Conservation (phyloP, 495 filamentous ascomycete species). For the Alectoria sarmentosa region DNA sequence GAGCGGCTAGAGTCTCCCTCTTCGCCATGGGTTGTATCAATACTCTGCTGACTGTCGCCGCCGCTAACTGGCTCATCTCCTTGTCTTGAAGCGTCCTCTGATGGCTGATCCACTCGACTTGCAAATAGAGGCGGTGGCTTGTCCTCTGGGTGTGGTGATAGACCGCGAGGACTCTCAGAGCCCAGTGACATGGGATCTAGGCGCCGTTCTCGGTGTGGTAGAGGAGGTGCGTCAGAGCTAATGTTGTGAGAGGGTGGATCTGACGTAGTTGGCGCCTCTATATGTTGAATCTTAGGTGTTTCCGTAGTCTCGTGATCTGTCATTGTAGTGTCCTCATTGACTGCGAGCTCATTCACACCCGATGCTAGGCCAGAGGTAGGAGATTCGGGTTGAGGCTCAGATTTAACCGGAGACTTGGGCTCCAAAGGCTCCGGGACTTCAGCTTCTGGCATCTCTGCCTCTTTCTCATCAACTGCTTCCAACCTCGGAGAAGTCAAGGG, state of each 20-base stretch:
- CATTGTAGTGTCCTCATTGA: conserved; percentile 42
- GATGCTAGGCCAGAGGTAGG: conserved; percentile 46
- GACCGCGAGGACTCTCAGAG: conserved; percentile 21
- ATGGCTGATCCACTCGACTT: conserved; percentile 18
- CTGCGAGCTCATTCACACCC: conserved; percentile 44
- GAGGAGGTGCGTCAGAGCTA: conserved; percentile 23
- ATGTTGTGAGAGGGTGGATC: neutral
- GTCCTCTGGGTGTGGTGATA: conserved; percentile 56
- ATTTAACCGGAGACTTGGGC: conserved; percentile 16
- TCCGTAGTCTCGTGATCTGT: conserved; percentile 19
- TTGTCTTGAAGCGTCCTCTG: conserved; percentile 22
- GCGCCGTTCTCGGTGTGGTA: conserved; percentile 23
- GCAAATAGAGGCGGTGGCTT: conserved; percentile 61
- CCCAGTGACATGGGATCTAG: conserved; percentile 18
- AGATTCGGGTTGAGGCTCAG: conserved; percentile 38
- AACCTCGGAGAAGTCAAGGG: conserved; percentile 54
- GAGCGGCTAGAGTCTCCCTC: conserved; percentile 30
- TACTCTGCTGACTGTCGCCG: conserved; percentile 26
- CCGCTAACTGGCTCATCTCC: conserved; percentile 26
- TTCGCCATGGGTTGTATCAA: conserved; percentile 25
- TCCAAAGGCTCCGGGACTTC: conserved; percentile 18
- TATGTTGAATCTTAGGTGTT: conserved; percentile 4
- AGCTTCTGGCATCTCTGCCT: conserved; percentile 24
- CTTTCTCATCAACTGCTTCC: conserved; percentile 35
- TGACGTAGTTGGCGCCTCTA: conserved; percentile 15